Evolutionary conservation across 176 grass and related monocot species (phyloP), one percentile per base, ranked within the genome.

Genomic region (Metroxylon sagu): DNA sequence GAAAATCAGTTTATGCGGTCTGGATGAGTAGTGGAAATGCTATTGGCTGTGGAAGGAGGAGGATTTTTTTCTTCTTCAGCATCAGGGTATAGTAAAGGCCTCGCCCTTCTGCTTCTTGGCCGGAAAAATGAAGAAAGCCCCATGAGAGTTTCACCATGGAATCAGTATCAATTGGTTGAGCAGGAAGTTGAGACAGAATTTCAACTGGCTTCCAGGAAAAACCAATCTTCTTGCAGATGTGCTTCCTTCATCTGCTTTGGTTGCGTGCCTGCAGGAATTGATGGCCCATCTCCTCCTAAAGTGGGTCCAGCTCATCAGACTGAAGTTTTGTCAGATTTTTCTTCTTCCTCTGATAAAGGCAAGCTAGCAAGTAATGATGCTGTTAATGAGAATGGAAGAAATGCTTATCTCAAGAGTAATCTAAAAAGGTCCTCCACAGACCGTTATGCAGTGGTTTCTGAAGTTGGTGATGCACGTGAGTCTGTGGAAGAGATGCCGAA

Each of bases 21-120:
- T 83, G 79, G 87, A 77, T 79, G 78, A 97, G 72, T 72, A 83
- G 69, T 72, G 70, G 79, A 91, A 79, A 97, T 97, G 93, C 78
- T 97, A 78, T 75, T 97, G 63, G 84, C 93, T 66, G 93, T 97
- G 65, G 93, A 97, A 91, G 93, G 93, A 83, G 87, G 87, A 27
- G 93, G 93, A 12, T 97, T 97, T 65, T 97, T 97, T 78, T 88
- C 87, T 62, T 91, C 93, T 28, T 97, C 93, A 58, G 87, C 93
- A n/a, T 97, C 87, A 68, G 93, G 93, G 23, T 97, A 97, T 62
- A 88, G 80, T 62, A 83, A 83, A 72, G 93, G 93, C 25, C 84
- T 97, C 25, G 87, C 93, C 10, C 87, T 97, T 77, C 56, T 97
- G 79, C 75, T 97, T 19, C 81, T 97, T 62, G 87, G 93, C 3